Base-by-base conservation (phyloP, 2,329 filamentous ascomycete genomes). In the Ciborinia camelliae region DNA sequence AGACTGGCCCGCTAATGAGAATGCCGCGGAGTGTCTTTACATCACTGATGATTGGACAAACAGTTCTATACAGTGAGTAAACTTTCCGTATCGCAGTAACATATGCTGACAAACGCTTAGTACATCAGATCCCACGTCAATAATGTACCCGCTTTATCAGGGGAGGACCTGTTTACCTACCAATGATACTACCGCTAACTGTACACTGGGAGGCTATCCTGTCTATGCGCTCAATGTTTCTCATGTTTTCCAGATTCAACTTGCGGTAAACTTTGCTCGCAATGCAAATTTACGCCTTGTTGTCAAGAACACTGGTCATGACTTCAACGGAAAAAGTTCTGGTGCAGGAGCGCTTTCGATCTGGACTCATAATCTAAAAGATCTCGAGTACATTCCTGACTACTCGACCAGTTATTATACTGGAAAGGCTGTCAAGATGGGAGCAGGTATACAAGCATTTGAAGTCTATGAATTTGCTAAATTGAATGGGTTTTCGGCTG, bases 281-380 rank as follows among this genome's bases (percentile, higher is more conserved):
- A 71, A 75, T 28, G 62, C 68, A 2, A 72, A 71, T 20, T 70
- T 77, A 26, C 74, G 74, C 7, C 65, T 76, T 9, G 74, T 73
- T 2, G 71, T 77, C 59, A 79, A 78, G 67, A 81, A 81, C 65
- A 81, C 79, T 1, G 79, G 80, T 3, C 79, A 81, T 67, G 78
- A 79, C 68, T 82, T 79, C 64, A 76, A 74, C 37, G 80, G 79
- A n/a, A 79, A 79, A 63, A 81, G 79, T 0, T 76, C 76, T 6
- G 81, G 81, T 39, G 76, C 77, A 1, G 81, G 81, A 7, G 77
- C 79, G 0, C 70, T 83, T 1, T 78, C 77, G 54, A 73, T 83
- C 64, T 83, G 80, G 81, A 82, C 79, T 3, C 81, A 82, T 68
- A 71, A 79, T 52, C 71, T 82, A 41, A 81, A 82, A 64, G 71